These are phyloP conservation scores for Scorias spongiosa DNA, from an alignment of 2,329 filamentous ascomycete genomes.

Conservation along the genomic window DNA sequence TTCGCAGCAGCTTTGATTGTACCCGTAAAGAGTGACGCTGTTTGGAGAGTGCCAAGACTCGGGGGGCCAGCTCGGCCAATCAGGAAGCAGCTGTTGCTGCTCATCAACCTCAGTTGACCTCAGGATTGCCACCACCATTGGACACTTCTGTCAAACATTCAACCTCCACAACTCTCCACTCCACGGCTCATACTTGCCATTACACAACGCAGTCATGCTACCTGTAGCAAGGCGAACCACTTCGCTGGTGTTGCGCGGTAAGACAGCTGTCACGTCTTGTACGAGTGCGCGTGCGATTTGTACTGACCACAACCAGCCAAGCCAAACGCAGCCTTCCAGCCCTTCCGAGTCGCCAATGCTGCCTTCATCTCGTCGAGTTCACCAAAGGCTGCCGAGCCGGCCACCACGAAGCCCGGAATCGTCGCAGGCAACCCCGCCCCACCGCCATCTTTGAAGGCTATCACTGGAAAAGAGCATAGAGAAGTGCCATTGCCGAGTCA, in stretches of 20 bases:
- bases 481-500: constrained; percentile 68
- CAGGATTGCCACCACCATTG: neutral
- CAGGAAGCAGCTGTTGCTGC: constrained; percentile 7
- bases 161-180: constrained; percentile 13
- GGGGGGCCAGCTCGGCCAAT: constrained; percentile 13
- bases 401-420: constrained; percentile 36
- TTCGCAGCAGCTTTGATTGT: too few species aligned
- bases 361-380: constrained; percentile 52
- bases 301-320: constrained; percentile 38
- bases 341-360: constrained; percentile 42
- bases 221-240: constrained; percentile 35
- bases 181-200: constrained; percentile 6
- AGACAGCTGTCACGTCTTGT: constrained; percentile 10
- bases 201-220: constrained; percentile 27
- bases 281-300: constrained; percentile 1
- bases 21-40: too few species aligned
- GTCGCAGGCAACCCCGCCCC: constrained; percentile 39
- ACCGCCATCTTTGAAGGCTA: constrained; percentile 34
- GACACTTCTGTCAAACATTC: neutral
- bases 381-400: constrained; percentile 45
- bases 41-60: neutral
- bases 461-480: constrained; percentile 36
- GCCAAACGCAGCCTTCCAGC: constrained; percentile 47
- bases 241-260: constrained; percentile 41
- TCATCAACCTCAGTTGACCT: neutral